Conservation (phyloP, 2,329 filamentous ascomycete genomes). For the Paecilomyces sp. region DNA sequence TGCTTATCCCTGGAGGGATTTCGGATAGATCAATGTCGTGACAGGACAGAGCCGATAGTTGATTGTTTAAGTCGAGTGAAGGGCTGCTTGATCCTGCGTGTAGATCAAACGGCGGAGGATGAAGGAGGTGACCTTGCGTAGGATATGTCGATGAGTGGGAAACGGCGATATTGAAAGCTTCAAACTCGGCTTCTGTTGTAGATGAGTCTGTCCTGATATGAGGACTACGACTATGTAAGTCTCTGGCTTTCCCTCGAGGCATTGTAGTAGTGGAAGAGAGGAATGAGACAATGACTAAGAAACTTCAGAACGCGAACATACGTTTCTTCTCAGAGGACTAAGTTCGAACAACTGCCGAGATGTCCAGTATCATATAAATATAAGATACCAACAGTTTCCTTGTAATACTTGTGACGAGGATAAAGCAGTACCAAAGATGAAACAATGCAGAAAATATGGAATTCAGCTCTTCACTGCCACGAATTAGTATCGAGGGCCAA, state of each 20-base stretch:
- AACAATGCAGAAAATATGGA: not conserved
- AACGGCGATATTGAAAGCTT: not conserved
- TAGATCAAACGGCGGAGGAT: not conserved
- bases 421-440: not conserved
- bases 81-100: not conserved
- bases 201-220: not conserved
- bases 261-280: conserved; percentile 1
- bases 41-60: not conserved
- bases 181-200: not conserved
- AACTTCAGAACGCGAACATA: not conserved
- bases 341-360: not conserved
- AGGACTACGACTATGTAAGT: conserved; percentile 5
- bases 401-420: not conserved
- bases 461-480: conserved; percentile 1
- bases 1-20: not conserved
- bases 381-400: not conserved
- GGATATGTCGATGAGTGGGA: not conserved
- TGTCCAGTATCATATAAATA: not conserved
- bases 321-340: not conserved
- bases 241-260: conserved; percentile 1
- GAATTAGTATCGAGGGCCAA: not conserved
- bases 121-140: not conserved
- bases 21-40: not conserved
- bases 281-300: not conserved
- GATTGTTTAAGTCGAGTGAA: not conserved